Conservation (phyloP, 2,329 filamentous ascomycete genomes). For the Neonectria magnoliae region DNA sequence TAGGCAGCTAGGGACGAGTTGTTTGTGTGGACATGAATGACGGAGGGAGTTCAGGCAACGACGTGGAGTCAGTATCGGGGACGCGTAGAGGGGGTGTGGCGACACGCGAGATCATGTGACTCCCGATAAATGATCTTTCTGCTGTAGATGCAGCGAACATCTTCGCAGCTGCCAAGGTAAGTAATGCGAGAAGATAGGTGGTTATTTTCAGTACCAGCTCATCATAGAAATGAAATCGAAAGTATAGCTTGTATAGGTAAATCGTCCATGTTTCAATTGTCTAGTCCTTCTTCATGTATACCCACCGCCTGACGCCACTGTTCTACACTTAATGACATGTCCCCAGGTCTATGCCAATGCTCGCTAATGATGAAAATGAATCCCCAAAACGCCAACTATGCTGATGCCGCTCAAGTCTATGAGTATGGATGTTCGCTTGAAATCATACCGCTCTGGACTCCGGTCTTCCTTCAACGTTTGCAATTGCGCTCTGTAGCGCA, state of each 20-base stretch:
- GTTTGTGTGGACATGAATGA: constrained; percentile 3
- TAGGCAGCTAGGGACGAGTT: background rate
- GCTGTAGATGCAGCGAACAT: background rate
- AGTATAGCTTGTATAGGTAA: background rate
- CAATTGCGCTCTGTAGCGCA: constrained; percentile 86
- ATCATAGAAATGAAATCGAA: background rate
- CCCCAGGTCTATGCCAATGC: background rate
- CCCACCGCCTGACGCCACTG: background rate
- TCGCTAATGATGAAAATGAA: constrained; percentile 12
- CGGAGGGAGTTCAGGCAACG: background rate
- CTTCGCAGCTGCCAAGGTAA: no score
- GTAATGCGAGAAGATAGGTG: background rate
- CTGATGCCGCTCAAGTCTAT: constrained; percentile 1
- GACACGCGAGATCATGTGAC: constrained; percentile 30
- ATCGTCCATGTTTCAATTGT: background rate
- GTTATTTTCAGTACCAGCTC: background rate
- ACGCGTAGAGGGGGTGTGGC: constrained; percentile 22
- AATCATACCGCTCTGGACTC: constrained; percentile 39
- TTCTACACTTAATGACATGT: background rate
- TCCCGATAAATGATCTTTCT: background rate
- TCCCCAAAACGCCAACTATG: constrained; percentile 9
- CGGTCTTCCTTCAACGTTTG: constrained; percentile 73
- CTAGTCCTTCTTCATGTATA: constrained; percentile 1
- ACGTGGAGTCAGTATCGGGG: constrained; percentile 9
- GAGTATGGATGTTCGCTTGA: background rate